Conservation (phyloP, 2,329 filamentous ascomycete genomes). For the Fusarium tuaranense region DNA sequence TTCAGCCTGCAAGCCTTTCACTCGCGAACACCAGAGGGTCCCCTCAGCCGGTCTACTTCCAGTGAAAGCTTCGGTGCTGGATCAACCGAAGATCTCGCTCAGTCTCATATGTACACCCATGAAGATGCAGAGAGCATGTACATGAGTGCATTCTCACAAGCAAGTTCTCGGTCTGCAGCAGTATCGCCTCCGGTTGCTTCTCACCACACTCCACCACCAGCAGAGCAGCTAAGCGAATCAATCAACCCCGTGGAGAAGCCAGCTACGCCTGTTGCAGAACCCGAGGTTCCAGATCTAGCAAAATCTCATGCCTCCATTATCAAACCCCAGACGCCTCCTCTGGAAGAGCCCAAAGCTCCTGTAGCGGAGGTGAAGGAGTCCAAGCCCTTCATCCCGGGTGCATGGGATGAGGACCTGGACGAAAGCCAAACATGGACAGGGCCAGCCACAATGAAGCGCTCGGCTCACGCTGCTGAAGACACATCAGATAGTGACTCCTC, state of each 20-base stretch:
- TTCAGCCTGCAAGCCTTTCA: slow-evolving; percentile 6
- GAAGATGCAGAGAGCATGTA: slow-evolving; percentile 91
- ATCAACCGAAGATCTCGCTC: slow-evolving; percentile 63
- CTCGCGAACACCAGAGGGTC: slow-evolving; percentile 14
- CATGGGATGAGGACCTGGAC: slow-evolving; percentile 59
- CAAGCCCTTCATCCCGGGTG: slow-evolving; percentile 60
- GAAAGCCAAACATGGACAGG: slow-evolving; percentile 24
- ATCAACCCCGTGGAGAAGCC: neutral
- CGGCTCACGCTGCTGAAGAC: slow-evolving; percentile 22
- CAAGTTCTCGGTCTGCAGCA: slow-evolving; percentile 45
- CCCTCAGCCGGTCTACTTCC: slow-evolving; percentile 24
- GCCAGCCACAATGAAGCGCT: slow-evolving; percentile 10
- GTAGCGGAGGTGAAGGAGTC: slow-evolving; percentile 3
- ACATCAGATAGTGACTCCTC: slow-evolving; percentile 42
- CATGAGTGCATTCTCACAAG: slow-evolving; percentile 76
- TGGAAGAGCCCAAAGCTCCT: neutral
- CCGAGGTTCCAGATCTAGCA: neutral
- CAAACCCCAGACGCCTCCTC: slow-evolving; percentile 6
- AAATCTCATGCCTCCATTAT: neutral
- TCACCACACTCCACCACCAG: slow-evolving; percentile 11
- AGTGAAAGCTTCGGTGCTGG: slow-evolving; percentile 27
- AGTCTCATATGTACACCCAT: slow-evolving; percentile 80
- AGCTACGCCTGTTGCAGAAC: neutral
- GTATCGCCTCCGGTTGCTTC: slow-evolving; percentile 14
- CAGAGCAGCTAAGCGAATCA: neutral